A percentile compares a stretch with the other conserved stretches of the same genome.
Evolutionary conservation across 495 filamentous ascomycete genomes (phyloP).

Genomic region (Lepraria neglecta): DNA sequence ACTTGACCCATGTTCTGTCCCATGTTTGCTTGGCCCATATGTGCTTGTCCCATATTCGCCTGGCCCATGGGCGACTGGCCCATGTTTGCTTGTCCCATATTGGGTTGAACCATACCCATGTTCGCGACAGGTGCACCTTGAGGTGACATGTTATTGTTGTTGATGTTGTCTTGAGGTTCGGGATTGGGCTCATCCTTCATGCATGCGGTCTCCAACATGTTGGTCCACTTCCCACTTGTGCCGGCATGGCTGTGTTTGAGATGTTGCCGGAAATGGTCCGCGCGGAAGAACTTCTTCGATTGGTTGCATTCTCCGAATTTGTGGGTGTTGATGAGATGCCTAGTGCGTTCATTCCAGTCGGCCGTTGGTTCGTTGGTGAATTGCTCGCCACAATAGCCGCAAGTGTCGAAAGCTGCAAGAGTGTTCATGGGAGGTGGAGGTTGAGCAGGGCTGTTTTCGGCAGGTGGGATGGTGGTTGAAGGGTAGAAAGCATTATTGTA

Average conservation of each 20-base stretch:
- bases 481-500: constrained; percentile 81
- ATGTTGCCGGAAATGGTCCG: constrained; percentile 97
- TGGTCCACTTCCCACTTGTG: constrained; percentile 97
- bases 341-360: constrained; percentile 79
- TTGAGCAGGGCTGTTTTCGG: constrained; percentile 39
- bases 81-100: constrained; percentile 13
- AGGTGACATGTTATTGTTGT: constrained; percentile 9
- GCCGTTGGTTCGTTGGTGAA: constrained; percentile 64
- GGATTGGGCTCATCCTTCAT: constrained; percentile 76
- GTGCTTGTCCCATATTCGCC: constrained; percentile 15
- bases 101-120: constrained; percentile 25
- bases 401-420: constrained; percentile 63
- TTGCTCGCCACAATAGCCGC: constrained; percentile 94
- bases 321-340: constrained; percentile 82
- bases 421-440: constrained; percentile 37
- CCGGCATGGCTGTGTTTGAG: constrained; percentile 97
- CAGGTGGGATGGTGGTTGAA: constrained; percentile 42
- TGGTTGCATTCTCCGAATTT: constrained; percentile 99
- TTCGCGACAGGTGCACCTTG: constrained; percentile 27
- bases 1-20: constrained; percentile 16
- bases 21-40: constrained; percentile 20
- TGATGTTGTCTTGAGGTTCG: constrained; percentile 19
- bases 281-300: constrained; percentile 95
- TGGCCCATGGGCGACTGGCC: constrained; percentile 18
- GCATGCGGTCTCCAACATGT: constrained; percentile 92